Percentiles rank a stretch among this genome's conserved stretches.
Evolutionary conservation across 345 rosid species (phyloP).

Genomic region (Corchorus capsularis): DNA sequence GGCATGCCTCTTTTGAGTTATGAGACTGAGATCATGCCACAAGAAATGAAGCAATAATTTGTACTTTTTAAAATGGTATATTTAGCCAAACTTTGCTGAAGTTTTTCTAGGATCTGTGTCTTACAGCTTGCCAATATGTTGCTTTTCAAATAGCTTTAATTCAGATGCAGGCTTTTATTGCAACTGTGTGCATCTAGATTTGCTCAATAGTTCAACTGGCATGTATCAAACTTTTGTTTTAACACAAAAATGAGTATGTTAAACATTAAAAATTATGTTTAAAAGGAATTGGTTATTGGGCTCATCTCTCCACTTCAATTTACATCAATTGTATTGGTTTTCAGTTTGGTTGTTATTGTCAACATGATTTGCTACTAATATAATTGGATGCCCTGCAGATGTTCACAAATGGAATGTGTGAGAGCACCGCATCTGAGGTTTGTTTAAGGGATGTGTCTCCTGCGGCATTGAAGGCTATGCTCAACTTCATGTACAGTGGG

Average conservation of each 20-base stretch:
- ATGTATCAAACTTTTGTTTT: neutral
- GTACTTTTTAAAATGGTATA: neutral
- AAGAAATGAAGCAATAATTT: neutral
- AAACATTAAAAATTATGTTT: neutral
- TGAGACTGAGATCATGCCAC: neutral
- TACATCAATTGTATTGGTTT: neutral
- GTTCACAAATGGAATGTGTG: constrained; percentile 99
- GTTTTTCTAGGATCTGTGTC: constrained; percentile 6
- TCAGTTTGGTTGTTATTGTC: neutral
- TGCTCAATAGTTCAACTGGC: neutral
- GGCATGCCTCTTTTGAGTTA: neutral
- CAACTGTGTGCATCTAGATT: neutral
- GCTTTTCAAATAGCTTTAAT: neutral
- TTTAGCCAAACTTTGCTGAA: neutral
- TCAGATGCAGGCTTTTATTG: neutral
- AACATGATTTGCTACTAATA: constrained; percentile 13
- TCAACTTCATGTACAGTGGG: constrained; percentile 82
- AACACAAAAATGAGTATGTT: neutral
- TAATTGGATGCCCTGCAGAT: constrained; percentile 50
- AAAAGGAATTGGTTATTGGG: neutral
- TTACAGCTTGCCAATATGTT: constrained; percentile 9
- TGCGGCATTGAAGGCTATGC: constrained; percentile 78
- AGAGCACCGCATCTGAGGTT: constrained; percentile 69
- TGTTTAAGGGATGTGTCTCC: constrained; percentile 72
- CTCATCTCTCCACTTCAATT: constrained; percentile 3